Evolutionary conservation across 192 early-diverging fungal species (phyloP).

Genomic region (Coemansia sp.): DNA sequence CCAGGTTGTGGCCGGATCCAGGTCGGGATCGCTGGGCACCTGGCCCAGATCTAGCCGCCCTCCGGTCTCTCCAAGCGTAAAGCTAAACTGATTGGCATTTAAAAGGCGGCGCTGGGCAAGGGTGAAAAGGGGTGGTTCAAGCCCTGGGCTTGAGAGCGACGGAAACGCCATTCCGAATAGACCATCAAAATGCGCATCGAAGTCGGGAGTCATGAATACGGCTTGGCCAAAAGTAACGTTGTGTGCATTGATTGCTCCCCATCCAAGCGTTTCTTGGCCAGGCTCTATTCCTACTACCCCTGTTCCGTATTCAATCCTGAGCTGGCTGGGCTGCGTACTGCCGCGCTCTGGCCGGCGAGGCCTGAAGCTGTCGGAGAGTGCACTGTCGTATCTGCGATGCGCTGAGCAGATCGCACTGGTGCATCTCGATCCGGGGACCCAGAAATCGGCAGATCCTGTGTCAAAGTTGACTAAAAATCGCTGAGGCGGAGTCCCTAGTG

Average conservation of each 20-base stretch:
- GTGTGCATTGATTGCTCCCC: slow-evolving; percentile 26
- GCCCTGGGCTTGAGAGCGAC: slow-evolving; percentile 35
- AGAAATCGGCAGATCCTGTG: slow-evolving; percentile 67
- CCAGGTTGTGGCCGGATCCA: slow-evolving; percentile 11
- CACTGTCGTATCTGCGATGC: slow-evolving; percentile 30
- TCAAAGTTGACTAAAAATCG: slow-evolving; percentile 66
- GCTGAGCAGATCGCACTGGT: slow-evolving; percentile 21
- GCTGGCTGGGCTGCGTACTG: neutral
- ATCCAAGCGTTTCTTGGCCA: slow-evolving; percentile 27
- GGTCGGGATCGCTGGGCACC: neutral
- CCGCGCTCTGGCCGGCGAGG: slow-evolving; percentile 1
- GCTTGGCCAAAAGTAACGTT: slow-evolving; percentile 49
- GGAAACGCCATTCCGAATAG: slow-evolving; percentile 49
- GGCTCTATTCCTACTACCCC: slow-evolving; percentile 44
- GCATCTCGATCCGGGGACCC: slow-evolving; percentile 59
- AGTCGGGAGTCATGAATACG: slow-evolving; percentile 39
- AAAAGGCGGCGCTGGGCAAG: slow-evolving; percentile 23
- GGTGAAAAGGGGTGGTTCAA: slow-evolving; percentile 40
- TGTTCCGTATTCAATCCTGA: slow-evolving; percentile 41
- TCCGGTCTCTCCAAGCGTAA: slow-evolving; percentile 32
- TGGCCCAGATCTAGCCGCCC: slow-evolving; percentile 43
- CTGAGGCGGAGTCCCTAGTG: slow-evolving; percentile 62
- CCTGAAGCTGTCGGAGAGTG: neutral
- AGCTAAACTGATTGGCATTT: slow-evolving; percentile 50
- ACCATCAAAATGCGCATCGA: slow-evolving; percentile 48